Evolutionary conservation across 129 eudicot genomes (phyloP), one percentile per base, ranked within the genome.

Genomic region (Centrapalus pauciflorus): DNA sequence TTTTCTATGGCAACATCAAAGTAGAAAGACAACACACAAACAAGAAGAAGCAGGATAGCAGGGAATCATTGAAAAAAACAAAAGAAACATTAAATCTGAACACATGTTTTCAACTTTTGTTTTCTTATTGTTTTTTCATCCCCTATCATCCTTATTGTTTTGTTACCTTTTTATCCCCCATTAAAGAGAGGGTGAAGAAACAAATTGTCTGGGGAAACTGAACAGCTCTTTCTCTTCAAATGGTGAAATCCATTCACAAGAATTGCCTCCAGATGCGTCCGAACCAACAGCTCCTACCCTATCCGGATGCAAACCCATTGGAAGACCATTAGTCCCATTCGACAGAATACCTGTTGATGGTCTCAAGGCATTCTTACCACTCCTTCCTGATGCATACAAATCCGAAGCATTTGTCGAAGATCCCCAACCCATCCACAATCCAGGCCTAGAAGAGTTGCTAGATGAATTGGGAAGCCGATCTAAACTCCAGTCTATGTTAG

Each of bases 221-320:
- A 90, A 90, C 68, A 90, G 63, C 66, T 90, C 97, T 76, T 75
- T 87, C 84, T 85, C 95, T 80, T 90, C 97, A 66, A 90, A 90
- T 0, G 97, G 97, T 40, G 97, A 90, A 58, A 85, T 74, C 95
- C 97, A 90, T 65, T 90, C 97, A 5, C 88, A 84, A 26, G 95
- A 86, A 60, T 79, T 78, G 51, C 85, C 89, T 29, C 70, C 62
- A 28, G 85, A 67, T 28, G 78, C 46, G 25, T 81, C 90, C 7
- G 76, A 46, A 48, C 79, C 70, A 19, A 81, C 37, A 13, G 55
- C 85, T n/a, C 48, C 69, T 37, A 60, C 76, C 17, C 76, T 84
- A 32, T 78, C 84, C 46, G 77, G 81, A 69, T 77, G 69, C 64
- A 81, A 80, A 8, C 77, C 65, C 14, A 73, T 49, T 0, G 73